Base-by-base conservation (phyloP, 2,329 filamentous ascomycete species). In the Incumbomyces lentus region DNA sequence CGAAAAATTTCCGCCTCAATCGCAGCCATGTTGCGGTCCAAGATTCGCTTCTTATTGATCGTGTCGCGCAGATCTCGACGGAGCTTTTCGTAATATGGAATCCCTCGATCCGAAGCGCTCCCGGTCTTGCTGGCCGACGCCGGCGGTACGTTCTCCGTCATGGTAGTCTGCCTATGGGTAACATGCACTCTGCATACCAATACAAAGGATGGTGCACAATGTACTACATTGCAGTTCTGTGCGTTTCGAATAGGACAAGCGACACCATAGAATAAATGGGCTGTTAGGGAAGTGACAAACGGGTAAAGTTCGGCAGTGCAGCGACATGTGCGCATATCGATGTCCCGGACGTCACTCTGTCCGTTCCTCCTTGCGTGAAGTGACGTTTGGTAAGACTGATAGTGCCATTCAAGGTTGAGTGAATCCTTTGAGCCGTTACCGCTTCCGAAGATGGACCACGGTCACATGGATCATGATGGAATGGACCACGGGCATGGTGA, bases 1-100 rank as follows among this genome's bases (percentile, higher is more conserved):
- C 83, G 80, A 61, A 77, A 81, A 58, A 98, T 96, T 54, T 78
- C 76, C 41, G 94, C 86, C 70, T 98, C 92, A 49, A 81, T 66
- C 56, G 69, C 63, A 43, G 71, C 65, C 63, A 81, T 66, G 58
- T 70, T 73, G 55, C 73, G 75, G 57, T 84, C 80, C 44, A 85
- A 70, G 14, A 74, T 57, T 22, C 78, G 72, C 61, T 82, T 83
- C 66, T 79, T 81, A 43, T 78, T 70, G 7, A 88, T 66, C 2
- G 82, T 78, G 47, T 81, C 76, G 52, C 81, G 75, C 2, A 87
- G 70, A 48, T 83, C 79, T 48, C 75, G 72, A 49, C 82, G 75
- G 40, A 84, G 72, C 59, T 82, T 81, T 62, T 87, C 83, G 64
- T 87, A 87, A 66, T 83, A 86, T 14, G 81, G 80, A 43, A 72